Evolutionary conservation across 2,329 filamentous ascomycete genomes (phyloP), one percentile per base, ranked within the genome.

Genomic region (Pestalotiopsis sp.): DNA sequence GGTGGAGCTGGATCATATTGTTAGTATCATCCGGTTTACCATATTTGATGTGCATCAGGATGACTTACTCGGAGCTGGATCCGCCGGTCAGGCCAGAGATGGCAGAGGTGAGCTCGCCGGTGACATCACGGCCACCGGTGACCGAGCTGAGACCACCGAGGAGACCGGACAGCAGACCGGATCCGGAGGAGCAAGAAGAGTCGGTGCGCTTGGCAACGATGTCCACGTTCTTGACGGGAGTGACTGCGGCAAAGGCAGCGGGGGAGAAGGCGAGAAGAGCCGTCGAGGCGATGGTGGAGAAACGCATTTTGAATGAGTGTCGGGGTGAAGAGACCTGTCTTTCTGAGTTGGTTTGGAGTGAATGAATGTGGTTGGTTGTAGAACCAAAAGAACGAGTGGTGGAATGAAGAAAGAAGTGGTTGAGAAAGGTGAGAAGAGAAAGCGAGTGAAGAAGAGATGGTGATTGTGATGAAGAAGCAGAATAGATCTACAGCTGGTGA

Each of bases 181-280:
- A 52, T 23, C 45, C 45, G 6, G 45, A 52, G 45, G 45, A 52
- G 45, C 45, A 52, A 52, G 45, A 59, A 25, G 57, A 59, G 57
- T 59, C 57, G 57, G 20, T 27, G 14, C 57, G 57, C 57, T 36
- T 59, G 23, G 27, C 23, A 59, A 17, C 25, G 23, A 25, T 12
- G 57, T 25, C 57, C 11, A 36, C 57, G 57, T 27, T 59, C 57
- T 25, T 36, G 17, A 36, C 57, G 6, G 65, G 57, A 25, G 59
- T 52, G 39, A 60, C 56, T 31, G 57, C 41, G 13, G 65, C 57
- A 38, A 23, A 61, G 65, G 65, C 36, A 49, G 23, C 23, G 36
- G 23, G 27, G n/a, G 65, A 67, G 65, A 67, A 67, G 41, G 65
- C 65, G 59, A 60, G 36, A 38, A 67, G 20, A n/a, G 65, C 65